Evolutionary conservation across 2,329 filamentous ascomycete species (phyloP).

Genomic region (Microcyclospora pomicola): DNA sequence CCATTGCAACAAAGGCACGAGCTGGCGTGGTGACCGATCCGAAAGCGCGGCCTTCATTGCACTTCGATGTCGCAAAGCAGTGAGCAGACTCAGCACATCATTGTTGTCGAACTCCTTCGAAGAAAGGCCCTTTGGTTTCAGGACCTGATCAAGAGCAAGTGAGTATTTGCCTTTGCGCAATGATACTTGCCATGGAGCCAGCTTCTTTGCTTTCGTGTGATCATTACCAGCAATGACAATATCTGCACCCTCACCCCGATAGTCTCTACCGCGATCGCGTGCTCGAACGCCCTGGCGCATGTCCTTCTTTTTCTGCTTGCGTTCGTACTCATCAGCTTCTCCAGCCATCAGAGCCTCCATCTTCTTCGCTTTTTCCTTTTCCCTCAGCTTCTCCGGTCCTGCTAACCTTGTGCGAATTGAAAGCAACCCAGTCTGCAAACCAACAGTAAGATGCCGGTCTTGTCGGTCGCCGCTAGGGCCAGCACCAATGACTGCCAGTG

Average conservation of each 20-base stretch:
- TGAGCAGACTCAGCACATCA: constrained; percentile 58
- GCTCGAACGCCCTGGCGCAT: constrained; percentile 48
- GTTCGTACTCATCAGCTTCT: constrained; percentile 64
- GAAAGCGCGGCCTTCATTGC: constrained; percentile 69
- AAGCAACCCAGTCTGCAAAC: constrained; percentile 86
- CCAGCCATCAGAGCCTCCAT: constrained; percentile 73
- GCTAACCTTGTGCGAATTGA: constrained; percentile 81
- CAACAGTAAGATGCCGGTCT: constrained; percentile 87
- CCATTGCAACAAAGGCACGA: constrained; percentile 77
- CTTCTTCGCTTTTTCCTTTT: constrained; percentile 64
- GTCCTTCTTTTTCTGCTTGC: constrained; percentile 49
- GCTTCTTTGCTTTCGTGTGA: constrained; percentile 47
- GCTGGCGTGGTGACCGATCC: constrained; percentile 63
- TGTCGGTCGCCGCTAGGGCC: constrained; percentile 46
- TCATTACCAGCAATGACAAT: constrained; percentile 74
- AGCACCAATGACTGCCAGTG: constrained; percentile 58
- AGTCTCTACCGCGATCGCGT: constrained; percentile 54
- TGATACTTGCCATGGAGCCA: constrained; percentile 65
- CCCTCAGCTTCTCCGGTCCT: constrained; percentile 63
- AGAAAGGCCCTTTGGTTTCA: constrained; percentile 26
- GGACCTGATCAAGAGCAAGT: constrained; percentile 63
- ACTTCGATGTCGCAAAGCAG: constrained; percentile 74
- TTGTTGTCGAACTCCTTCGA: constrained; percentile 15
- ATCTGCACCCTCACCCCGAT: constrained; percentile 70
- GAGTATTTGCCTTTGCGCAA: constrained; percentile 66